A percentile compares a stretch with the other conserved stretches of the same genome.
These are phyloP conservation scores for Dactylellina parvicollis DNA, from an alignment of 2,329 filamentous ascomycete genomes.

Conservation along the genomic window DNA sequence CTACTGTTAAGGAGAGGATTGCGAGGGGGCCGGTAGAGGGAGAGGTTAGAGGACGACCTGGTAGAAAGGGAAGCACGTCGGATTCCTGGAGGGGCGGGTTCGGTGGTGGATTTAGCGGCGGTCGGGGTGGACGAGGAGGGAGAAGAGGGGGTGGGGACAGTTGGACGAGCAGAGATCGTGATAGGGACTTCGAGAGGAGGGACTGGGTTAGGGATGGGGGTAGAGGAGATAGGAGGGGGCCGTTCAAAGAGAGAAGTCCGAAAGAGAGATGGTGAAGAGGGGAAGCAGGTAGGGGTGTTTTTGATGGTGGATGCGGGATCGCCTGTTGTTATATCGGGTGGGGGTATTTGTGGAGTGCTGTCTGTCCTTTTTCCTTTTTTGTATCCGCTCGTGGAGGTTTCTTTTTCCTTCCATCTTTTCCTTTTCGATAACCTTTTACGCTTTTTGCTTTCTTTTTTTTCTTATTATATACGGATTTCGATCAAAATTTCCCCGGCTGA, in stretches of 20 bases:
- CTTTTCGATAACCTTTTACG: not conserved
- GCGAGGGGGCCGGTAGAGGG: conserved; percentile 52
- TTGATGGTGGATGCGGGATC: not conserved
- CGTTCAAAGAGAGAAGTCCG: conserved; percentile 41
- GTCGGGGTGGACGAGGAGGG: conserved; percentile 31
- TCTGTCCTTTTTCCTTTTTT: not conserved
- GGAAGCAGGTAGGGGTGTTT: not conserved
- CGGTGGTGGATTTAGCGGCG: not conserved
- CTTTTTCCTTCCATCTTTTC: not conserved
- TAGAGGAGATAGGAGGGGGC: conserved; percentile 35
- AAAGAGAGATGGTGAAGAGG: conserved; percentile 36
- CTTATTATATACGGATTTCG: too few species aligned
- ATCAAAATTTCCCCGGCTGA: too few species aligned
- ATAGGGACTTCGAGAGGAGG: conserved; percentile 46
- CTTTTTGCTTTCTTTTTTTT: not conserved
- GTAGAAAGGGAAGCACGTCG: conserved; percentile 12
- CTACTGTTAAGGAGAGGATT: conserved; percentile 55
- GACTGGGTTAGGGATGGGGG: conserved; percentile 53
- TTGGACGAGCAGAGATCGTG: conserved; percentile 44
- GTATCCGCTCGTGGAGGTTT: not conserved
- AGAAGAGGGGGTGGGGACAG: conserved; percentile 37
- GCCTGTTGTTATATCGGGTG: not conserved
- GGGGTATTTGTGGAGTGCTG: not conserved
- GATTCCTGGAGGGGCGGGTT: conserved; percentile 43
- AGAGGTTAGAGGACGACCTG: conserved; percentile 39